A percentile compares a stretch with the other conserved stretches of the same genome.
Conservation (phyloP, 306 rosid genomes). For the Vigna radiata region DNA sequence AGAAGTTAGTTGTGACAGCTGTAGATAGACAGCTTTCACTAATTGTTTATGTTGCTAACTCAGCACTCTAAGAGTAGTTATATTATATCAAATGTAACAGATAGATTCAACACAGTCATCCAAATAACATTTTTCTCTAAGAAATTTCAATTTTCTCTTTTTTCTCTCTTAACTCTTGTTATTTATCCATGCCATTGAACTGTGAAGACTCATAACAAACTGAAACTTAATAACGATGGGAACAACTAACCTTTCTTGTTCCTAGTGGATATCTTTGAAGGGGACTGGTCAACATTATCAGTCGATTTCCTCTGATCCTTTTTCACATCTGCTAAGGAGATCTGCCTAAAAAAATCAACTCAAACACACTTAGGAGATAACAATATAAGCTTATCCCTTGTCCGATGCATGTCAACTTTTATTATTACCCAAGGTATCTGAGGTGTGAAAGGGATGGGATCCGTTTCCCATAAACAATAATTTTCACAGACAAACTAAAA, state of each 20-base stretch:
- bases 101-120: background rate
- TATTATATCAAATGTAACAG: background rate
- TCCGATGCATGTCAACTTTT: background rate
- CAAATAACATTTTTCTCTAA: background rate
- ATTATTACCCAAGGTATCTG: background rate
- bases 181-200: slow-evolving; percentile 38
- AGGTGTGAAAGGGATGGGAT: background rate
- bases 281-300: slow-evolving; percentile 47
- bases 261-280: slow-evolving; percentile 43
- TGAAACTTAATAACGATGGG: slow-evolving; percentile 20
- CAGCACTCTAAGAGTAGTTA: background rate
- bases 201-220: slow-evolving; percentile 34
- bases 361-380: slow-evolving; percentile 24
- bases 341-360: slow-evolving; percentile 40
- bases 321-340: slow-evolving; percentile 35
- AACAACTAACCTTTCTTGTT: slow-evolving; percentile 66
- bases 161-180: background rate
- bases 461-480: slow-evolving; percentile 21
- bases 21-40: background rate
- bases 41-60: background rate
- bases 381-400: slow-evolving; percentile 26
- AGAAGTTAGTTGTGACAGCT: background rate
- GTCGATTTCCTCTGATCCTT: slow-evolving; percentile 45
- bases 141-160: background rate
- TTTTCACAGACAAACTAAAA: slow-evolving; percentile 9